phyloP scores from a whole-genome alignment of 805 yeast species.

The Sporopachydermia lactativora region DNA sequence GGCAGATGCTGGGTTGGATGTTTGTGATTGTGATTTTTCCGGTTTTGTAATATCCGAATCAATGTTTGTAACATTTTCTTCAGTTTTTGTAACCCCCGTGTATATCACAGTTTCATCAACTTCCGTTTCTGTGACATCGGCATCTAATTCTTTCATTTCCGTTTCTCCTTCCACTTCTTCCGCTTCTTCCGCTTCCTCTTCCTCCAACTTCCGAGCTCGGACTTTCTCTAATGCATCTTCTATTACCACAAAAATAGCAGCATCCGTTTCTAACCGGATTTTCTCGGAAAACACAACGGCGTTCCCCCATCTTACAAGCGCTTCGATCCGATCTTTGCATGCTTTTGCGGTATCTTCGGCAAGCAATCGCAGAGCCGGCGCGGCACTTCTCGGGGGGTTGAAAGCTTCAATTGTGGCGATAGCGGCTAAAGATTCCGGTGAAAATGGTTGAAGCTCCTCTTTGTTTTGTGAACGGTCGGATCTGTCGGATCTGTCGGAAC shows the following conservation, averaged over 20 bases:
- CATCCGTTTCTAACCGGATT: constrained; percentile 68
- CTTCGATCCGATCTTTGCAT: constrained; percentile 51
- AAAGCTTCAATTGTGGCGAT: constrained; percentile 29
- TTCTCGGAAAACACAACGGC: constrained; percentile 62
- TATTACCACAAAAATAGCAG: constrained; percentile 41
- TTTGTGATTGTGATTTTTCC: no score
- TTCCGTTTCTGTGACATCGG: not conserved
- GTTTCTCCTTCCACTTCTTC: constrained; percentile 4
- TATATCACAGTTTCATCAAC: not conserved
- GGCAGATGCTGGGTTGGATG: no score
- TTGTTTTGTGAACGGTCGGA: not conserved
- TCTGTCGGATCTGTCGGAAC: not conserved
- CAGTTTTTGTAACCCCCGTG: no score
- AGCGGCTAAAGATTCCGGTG: constrained; percentile 50
- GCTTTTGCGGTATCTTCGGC: constrained; percentile 53
- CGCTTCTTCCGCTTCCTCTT: constrained; percentile 13
- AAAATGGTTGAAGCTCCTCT: constrained; percentile 16
- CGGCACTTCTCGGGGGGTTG: constrained; percentile 37
- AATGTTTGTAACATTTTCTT: no score
- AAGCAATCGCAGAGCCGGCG: constrained; percentile 47
- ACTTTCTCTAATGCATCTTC: constrained; percentile 12
- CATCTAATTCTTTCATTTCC: no score
- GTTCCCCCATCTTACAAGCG: constrained; percentile 57
- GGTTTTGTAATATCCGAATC: no score
- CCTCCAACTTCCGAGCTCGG: constrained; percentile 10